phyloP scores from a whole-genome alignment of 1,284 basidiomycete genomes.

The Dichomitus squalens region DNA sequence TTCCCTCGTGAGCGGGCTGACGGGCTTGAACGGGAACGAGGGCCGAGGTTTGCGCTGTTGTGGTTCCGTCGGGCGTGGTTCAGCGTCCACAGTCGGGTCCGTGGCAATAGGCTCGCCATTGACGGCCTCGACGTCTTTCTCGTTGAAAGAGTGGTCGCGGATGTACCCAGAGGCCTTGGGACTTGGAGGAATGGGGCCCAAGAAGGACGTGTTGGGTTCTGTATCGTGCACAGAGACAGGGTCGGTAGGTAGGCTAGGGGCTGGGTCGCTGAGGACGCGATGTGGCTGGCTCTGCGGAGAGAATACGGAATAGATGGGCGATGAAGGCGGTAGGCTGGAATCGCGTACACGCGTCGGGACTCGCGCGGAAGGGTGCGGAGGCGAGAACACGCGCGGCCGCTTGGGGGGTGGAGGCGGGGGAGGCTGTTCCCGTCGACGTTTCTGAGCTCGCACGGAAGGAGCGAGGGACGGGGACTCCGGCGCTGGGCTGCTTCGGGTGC shows the following conservation, averaged over 20 bases:
- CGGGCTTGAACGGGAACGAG: no score
- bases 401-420: neutral
- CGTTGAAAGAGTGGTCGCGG: neutral
- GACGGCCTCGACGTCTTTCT: neutral
- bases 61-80: neutral
- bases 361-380: neutral
- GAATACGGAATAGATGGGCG: neutral
- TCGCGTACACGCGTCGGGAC: neutral
- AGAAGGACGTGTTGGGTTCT: neutral
- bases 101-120: neutral
- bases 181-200: neutral
- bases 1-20: neutral
- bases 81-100: neutral
- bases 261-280: neutral
- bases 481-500: neutral
- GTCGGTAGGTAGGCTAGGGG: neutral
- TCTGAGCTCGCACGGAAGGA: neutral
- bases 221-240: neutral
- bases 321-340: slow-evolving; percentile 9
- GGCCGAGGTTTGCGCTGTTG: no score
- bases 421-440: slow-evolving; percentile 1
- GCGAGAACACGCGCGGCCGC: neutral
- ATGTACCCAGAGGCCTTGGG: neutral
- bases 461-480: slow-evolving; percentile 1
- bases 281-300: neutral